Evolutionary conservation across 805 yeast species (phyloP).

Genomic region (Candida morakotiae): DNA sequence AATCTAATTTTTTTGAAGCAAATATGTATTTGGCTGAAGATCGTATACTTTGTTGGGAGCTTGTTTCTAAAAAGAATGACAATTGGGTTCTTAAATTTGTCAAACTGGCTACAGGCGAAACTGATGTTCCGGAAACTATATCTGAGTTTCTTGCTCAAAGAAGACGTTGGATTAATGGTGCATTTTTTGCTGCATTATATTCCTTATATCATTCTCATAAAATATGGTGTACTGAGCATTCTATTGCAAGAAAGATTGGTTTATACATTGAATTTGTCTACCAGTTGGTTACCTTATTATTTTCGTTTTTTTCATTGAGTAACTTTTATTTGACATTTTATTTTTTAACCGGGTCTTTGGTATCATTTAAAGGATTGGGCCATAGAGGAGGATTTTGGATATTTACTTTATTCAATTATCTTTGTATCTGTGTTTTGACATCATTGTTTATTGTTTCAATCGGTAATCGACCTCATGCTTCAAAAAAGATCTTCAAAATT

Average conservation of each 20-base stretch:
- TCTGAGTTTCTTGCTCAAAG: conserved; percentile 88
- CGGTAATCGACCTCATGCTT: conserved; percentile 98
- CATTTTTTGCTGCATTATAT: conserved; percentile 91
- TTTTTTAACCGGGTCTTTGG: conserved; percentile 83
- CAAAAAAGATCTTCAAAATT: conserved; percentile 68
- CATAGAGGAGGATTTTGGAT: conserved; percentile 76
- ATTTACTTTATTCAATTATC: conserved; percentile 81
- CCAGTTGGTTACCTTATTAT: conserved; percentile 73
- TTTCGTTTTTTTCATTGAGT: conserved; percentile 89
- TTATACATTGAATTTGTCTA: conserved; percentile 77
- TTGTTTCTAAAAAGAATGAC: conserved; percentile 78
- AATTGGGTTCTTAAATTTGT: conserved; percentile 92
- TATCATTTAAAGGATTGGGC: conserved; percentile 41
- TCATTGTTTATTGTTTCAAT: conserved; percentile 89
- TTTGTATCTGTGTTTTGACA: conserved; percentile 76
- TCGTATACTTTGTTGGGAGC: conserved; percentile 93
- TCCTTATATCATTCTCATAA: conserved; percentile 73
- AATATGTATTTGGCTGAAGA: conserved; percentile 98
- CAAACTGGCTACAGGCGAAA: conserved; percentile 89
- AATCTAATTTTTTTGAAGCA: conserved; percentile 84
- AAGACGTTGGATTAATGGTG: conserved; percentile 96
- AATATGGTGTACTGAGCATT: conserved; percentile 78
- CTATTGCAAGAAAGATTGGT: conserved; percentile 60
- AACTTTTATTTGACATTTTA: conserved; percentile 91
- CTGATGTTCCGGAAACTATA: conserved; percentile 89